These are phyloP conservation scores for Starmerella floricola DNA, from an alignment of 805 yeast species.

Conservation along the genomic window DNA sequence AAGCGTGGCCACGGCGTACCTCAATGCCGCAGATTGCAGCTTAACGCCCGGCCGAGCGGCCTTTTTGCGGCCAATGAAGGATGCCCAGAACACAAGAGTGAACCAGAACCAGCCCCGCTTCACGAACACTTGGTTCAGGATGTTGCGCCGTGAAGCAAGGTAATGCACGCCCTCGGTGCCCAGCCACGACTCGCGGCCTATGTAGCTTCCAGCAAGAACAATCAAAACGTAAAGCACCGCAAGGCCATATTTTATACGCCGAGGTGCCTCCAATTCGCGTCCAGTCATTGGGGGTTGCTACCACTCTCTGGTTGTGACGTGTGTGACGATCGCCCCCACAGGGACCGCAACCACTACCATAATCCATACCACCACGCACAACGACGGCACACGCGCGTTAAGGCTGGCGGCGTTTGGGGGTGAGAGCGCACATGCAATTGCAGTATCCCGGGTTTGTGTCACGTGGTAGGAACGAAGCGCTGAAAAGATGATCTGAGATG, in stretches of 20 bases:
- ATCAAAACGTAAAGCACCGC: slow-evolving; percentile 11
- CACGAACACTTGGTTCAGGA: slow-evolving; percentile 63
- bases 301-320: too few relatives aligned
- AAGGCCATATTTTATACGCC: slow-evolving; percentile 3
- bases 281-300: too few relatives aligned
- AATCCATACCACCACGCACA: too few relatives aligned
- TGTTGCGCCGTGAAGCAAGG: slow-evolving; percentile 43
- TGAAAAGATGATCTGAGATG: too few relatives aligned
- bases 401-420: too few relatives aligned
- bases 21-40: slow-evolving; percentile 9
- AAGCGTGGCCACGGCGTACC: slow-evolving; percentile 45
- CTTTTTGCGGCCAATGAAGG: slow-evolving; percentile 11
- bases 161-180: slow-evolving; percentile 21
- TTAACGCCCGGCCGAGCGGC: background rate
- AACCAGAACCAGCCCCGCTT: slow-evolving; percentile 95
- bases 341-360: too few relatives aligned
- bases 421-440: too few relatives aligned
- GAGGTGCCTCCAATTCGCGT: slow-evolving; percentile 1
- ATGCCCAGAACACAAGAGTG: slow-evolving; percentile 31
- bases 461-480: too few relatives aligned
- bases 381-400: too few relatives aligned
- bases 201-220: slow-evolving; percentile 10
- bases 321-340: too few relatives aligned
- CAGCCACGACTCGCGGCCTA: background rate
- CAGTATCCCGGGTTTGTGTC: too few relatives aligned